Base-by-base conservation (phyloP, 768 basidiomycete genomes). In the Suillus variegatus region DNA sequence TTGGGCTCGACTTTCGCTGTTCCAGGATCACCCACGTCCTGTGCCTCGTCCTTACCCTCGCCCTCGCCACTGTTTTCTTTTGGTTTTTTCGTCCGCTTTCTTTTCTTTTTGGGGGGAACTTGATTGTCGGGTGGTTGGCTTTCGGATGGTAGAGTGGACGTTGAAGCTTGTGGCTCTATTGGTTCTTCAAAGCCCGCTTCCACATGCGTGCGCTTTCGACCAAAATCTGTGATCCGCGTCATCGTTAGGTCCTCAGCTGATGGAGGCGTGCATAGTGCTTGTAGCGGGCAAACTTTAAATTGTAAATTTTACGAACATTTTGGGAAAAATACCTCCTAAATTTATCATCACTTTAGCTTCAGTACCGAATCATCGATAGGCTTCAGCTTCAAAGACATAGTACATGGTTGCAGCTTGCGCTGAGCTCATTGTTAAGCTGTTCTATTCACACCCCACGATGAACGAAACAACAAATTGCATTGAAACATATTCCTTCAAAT, bases 161-260 rank as follows among this genome's bases (percentile, higher is more conserved):
- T 54, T 6, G 43, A 20, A 22, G 54, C 44, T 16, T 63, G 60
- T 54, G 22, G 55, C 13, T 62, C 67, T 18, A 60, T n/a, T 32
- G 38, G 51, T 28, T 47, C 64, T 58, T 66, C 58, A 22, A 90
- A 85, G 0, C 85, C 87, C 16, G 91, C 88, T 66, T 93, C 81
- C 16, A 92, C 67, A 71, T 91, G 86, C 6, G 86, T 88, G 60
- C 92, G 80, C 73, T 93, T 94, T 62, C 84, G 82, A n/a, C 88
- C 88, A 74, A 93, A 83, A 69, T 86, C 88, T 10, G 92, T 92
- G 64, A 88, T 79, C 51, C 92, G 85, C 16, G 92, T 92, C 92
- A 93, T 93, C 12, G 41, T 43, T 43, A 12, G 58, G 9, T 61
- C 43, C 60, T 54, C 35, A 41, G 22, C 32, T 32, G 32, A 16